Base-by-base conservation (phyloP, 257 asterid species). In the Gardenia jasminoides region DNA sequence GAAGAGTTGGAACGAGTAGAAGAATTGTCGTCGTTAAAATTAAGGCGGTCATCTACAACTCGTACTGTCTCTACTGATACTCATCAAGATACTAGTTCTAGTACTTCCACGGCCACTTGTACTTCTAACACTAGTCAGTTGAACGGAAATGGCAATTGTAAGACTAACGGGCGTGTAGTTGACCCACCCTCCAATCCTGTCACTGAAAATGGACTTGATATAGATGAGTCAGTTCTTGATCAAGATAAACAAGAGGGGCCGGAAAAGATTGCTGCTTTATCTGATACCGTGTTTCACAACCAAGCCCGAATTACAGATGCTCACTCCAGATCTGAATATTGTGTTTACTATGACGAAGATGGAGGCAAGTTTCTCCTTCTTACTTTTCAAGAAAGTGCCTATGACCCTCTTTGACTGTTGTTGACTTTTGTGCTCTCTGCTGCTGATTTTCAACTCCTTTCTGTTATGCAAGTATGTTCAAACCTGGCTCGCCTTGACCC, bases 281-380 rank as follows among this genome's bases (percentile, higher is more conserved):
- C 52, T 72, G 74, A 56, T 77, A 75, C 74, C 77, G 75, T 70
- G 68, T 82, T 77, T 84, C 86, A 72, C 73, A 79, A 77, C 47
- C 86, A 46, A 78, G 3, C 84, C 62, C 70, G 81, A 77, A 17
- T 79, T 81, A 77, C 68, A 43, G 87, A 84, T 74, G 88, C 68
- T 62, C 84, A 58, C 72, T 78, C 74, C 30, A 80, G 82, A 52
- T 54, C 85, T 46, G 79, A 76, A 22, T 80, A 80, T 80, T 85
- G 83, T 79, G 91, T 93, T 80, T 93, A 84, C 87, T 81, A 87
- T 79, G 92, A 90, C 80, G 80, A 86, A 72, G 80, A 78, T 79
- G 89, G 88, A 87, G 97, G 98, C 86, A 85, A 70, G 24, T 47
- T 50, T 43, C 79, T 28, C 16, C 41, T 41, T 31, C 3, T n/a